A percentile compares a stretch with the other conserved stretches of the same genome.
These are phyloP conservation scores for Taphrina wiesneri DNA, from an alignment of 1,139 yeast genomes.

Conservation along the genomic window DNA sequence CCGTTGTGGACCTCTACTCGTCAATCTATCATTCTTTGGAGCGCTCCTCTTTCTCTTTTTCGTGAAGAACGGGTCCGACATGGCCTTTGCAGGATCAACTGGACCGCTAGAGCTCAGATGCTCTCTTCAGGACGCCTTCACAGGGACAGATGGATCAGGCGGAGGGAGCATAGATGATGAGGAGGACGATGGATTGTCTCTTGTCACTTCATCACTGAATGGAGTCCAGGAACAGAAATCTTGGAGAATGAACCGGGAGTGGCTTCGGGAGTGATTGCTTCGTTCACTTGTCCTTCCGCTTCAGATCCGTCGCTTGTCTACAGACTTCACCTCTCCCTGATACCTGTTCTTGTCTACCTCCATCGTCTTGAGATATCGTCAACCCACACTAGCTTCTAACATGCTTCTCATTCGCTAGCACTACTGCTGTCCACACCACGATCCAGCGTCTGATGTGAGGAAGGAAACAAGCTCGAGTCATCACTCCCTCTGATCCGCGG, in stretches of 20 bases:
- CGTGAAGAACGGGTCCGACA: constrained; percentile 40
- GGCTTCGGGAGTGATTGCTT: constrained; percentile 1
- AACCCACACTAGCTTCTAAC: too few species aligned
- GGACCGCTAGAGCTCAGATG: not conserved
- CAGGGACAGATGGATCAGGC: too few species aligned
- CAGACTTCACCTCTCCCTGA: too few species aligned
- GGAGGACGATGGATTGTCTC: not conserved
- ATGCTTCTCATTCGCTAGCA: not conserved
- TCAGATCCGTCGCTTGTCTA: not conserved
- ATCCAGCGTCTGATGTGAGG: too few species aligned
- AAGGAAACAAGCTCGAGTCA: not conserved
- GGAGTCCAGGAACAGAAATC: not conserved
- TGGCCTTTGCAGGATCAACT: not conserved
- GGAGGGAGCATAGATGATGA: not conserved
- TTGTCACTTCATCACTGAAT: too few species aligned
- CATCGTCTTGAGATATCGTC: too few species aligned
- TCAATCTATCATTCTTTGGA: constrained; percentile 22
- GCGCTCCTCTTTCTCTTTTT: constrained; percentile 38
- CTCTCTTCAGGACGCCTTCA: not conserved
- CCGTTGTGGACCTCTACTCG: constrained; percentile 29
- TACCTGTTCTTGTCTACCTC: too few species aligned
- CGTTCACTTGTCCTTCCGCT: too few species aligned
- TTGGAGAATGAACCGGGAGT: not conserved
- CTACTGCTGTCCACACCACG: too few species aligned
- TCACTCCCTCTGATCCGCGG: not conserved